Base-by-base conservation (phyloP, 331 rosid species). In the Pyrus hybrid region DNA sequence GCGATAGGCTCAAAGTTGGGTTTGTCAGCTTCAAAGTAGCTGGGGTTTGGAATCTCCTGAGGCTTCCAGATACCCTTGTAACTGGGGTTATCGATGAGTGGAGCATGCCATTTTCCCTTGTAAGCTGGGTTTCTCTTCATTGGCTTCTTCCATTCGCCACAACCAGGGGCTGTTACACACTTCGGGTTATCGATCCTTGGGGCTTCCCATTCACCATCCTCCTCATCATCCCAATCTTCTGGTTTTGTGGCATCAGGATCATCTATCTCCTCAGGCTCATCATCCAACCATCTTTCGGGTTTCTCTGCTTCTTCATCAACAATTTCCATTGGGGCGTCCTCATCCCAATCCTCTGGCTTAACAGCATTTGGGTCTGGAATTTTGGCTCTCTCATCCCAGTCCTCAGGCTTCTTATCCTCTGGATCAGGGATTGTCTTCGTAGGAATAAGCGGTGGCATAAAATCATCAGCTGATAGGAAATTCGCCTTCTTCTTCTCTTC, bases 131-230 rank as follows among this genome's bases (percentile, higher is more conserved):
- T 94, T 77, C 74, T 89, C 88, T 94, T 94, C 92, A 84, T 87
- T 80, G 99, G 99, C 86, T 73, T 94, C 88, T 94, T 94, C 99
- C 99, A 94, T 82, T 94, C 96, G 57, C 96, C 99, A 82, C 99
- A 94, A 30, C 99, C 99, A 22, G 99, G 97, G 37, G 92, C 96
- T 25, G 86, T 35, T 80, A 84, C 92, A 86, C 99, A 94, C 82
- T 85, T 90, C 0, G 91, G 97, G 87, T 94, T 94, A 12, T 84
- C 93, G 72, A 88, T 81, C 88, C 86, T 88, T 2, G 99, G 99
- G 67, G 97, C 93, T 79, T 94, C 99, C 93, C 93, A 94, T 77
- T 90, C 97, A 84, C 99, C 97, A 89, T 94, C 99, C 87, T 94
- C 99, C 62, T 94, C 99, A 16, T 94, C 99, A 30, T 92, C 99